Conservation (phyloP, 352 stramenopile species). For the Globisporangium splendens region DNA sequence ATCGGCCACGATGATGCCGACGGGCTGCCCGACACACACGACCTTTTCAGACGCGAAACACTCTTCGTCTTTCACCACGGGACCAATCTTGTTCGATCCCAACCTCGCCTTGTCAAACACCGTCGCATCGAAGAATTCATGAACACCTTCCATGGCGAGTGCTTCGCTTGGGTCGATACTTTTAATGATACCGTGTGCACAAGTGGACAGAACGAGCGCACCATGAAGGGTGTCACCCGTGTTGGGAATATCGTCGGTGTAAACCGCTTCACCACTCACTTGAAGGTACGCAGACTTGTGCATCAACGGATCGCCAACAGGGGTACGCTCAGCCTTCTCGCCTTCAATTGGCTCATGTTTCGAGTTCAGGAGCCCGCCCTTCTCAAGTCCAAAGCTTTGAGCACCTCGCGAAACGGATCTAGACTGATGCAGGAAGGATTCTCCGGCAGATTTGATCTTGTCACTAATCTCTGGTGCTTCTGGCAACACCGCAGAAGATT, state of each 20-base stretch:
- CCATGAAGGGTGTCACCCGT: slow-evolving; percentile 87
- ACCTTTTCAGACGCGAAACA: slow-evolving; percentile 77
- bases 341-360: slow-evolving; percentile 51
- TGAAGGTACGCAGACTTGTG: slow-evolving; percentile 93
- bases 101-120: slow-evolving; percentile 61
- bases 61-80: slow-evolving; percentile 85
- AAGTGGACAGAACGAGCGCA: slow-evolving; percentile 89
- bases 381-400: slow-evolving; percentile 58
- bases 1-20: slow-evolving; percentile 84
- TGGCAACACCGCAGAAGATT: slow-evolving; percentile 14
- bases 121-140: slow-evolving; percentile 77
- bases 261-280: slow-evolving; percentile 93
- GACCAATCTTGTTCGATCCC: slow-evolving; percentile 77
- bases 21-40: slow-evolving; percentile 70
- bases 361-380: slow-evolving; percentile 59
- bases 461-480: slow-evolving; percentile 27
- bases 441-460: slow-evolving; percentile 41
- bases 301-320: slow-evolving; percentile 89
- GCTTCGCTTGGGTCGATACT: slow-evolving; percentile 83
- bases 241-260: slow-evolving; percentile 93
- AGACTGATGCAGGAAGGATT: slow-evolving; percentile 57
- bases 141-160: slow-evolving; percentile 86
- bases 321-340: slow-evolving; percentile 33
- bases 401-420: slow-evolving; percentile 50
- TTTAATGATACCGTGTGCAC: slow-evolving; percentile 77